A percentile compares a stretch with the other conserved stretches of the same genome.
These are phyloP conservation scores for Podospora sp. DNA, from an alignment of 495 filamentous ascomycete species.

Conservation along the genomic window DNA sequence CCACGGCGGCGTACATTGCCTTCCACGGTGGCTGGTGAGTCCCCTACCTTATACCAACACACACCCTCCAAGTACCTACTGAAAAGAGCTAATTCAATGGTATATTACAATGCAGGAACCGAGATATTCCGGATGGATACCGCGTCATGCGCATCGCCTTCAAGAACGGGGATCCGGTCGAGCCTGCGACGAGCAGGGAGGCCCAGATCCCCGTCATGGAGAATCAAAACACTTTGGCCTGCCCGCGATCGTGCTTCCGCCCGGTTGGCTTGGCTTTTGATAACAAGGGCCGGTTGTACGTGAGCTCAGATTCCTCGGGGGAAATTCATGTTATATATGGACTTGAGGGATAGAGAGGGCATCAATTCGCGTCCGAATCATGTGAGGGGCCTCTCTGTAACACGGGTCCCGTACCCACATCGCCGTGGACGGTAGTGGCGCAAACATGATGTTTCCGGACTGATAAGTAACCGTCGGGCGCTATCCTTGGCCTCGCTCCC, in stretches of 20 bases:
- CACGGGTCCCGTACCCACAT: too few relatives aligned
- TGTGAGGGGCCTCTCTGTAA: too few relatives aligned
- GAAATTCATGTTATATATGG: conserved; percentile 54
- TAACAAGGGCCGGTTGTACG: conserved; percentile 48
- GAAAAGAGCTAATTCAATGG: too few relatives aligned
- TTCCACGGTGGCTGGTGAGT: conserved; percentile 62
- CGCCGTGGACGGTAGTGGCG: too few relatives aligned
- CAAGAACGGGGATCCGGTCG: conserved; percentile 46
- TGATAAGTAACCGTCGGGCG: too few relatives aligned
- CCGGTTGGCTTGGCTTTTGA: conserved; percentile 56
- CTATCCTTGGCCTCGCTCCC: too few relatives aligned
- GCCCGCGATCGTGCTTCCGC: conserved; percentile 49
- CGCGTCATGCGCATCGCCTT: conserved; percentile 52
- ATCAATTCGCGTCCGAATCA: too few relatives aligned
- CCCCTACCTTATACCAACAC: background rate
- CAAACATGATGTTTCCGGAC: too few relatives aligned
- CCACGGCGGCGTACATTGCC: conserved; percentile 48
- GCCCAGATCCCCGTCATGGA: conserved; percentile 50
- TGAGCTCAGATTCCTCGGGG: conserved; percentile 50
- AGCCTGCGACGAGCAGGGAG: conserved; percentile 41
- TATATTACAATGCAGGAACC: too few relatives aligned
- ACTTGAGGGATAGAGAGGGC: too few relatives aligned
- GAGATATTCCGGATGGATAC: conserved; percentile 48
- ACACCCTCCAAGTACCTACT: too few relatives aligned
- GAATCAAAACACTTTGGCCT: conserved; percentile 42